Evolutionary conservation across 2,329 filamentous ascomycete genomes (phyloP).

Genomic region (Thelonectria rubi): DNA sequence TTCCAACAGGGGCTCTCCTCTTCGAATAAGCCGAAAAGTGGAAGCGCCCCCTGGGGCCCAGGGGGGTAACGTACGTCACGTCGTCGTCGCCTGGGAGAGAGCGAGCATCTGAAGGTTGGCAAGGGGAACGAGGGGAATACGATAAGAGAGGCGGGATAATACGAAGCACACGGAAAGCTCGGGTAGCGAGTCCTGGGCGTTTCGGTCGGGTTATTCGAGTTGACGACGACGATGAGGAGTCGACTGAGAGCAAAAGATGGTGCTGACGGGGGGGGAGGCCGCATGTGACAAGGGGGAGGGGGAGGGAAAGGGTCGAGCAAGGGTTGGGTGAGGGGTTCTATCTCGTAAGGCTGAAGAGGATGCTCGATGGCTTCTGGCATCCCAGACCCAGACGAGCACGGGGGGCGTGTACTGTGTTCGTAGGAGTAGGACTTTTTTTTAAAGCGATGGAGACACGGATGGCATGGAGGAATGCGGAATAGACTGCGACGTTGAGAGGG

Average conservation of each 20-base stretch:
- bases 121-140: conserved; percentile 1
- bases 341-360: conserved; percentile 43
- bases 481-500: conserved; percentile 19
- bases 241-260: no score
- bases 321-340: conserved; percentile 31
- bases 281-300: conserved; percentile 32
- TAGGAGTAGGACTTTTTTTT: conserved; percentile 20
- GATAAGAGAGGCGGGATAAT: conserved; percentile 18
- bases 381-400: not conserved
- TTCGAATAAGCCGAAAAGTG: not conserved
- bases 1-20: not conserved
- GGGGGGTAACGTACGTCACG: not conserved
- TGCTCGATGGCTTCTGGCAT: conserved; percentile 24
- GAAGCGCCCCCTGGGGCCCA: not conserved
- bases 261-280: conserved; percentile 8
- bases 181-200: not conserved
- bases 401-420: not conserved
- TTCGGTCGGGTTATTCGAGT: no score
- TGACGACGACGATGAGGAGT: conserved; percentile 13
- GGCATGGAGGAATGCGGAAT: conserved; percentile 13
- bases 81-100: not conserved
- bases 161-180: conserved; percentile 6
- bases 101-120: not conserved
- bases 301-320: conserved; percentile 23
- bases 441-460: not conserved